Evolutionary conservation across 331 rosid species (phyloP).

Genomic region (Pyracantha coccinea): DNA sequence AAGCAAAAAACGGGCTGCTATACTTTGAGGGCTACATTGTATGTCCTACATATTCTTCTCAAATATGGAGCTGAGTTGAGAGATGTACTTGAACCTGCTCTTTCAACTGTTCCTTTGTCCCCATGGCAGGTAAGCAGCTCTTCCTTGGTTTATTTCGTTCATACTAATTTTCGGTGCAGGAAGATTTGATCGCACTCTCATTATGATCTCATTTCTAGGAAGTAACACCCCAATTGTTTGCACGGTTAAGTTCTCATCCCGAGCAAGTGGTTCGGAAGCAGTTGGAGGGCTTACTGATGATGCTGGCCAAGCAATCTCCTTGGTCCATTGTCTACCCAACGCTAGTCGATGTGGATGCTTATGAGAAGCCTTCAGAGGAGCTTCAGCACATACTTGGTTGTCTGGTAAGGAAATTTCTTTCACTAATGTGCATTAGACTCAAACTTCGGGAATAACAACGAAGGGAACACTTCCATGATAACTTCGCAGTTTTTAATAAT

Average conservation of each 20-base stretch:
- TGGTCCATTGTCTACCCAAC: conserved; percentile 89
- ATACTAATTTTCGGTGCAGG: background rate
- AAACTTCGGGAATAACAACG: background rate
- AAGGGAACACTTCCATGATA: background rate
- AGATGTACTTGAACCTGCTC: conserved; percentile 64
- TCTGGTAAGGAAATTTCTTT: conserved; percentile 58
- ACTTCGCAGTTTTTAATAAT: background rate
- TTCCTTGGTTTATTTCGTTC: conserved; percentile 12
- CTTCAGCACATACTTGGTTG: conserved; percentile 78
- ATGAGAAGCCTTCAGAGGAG: conserved; percentile 88
- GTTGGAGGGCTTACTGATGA: conserved; percentile 82
- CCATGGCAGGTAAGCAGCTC: conserved; percentile 84
- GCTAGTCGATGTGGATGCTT: conserved; percentile 79
- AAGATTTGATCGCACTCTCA: conserved; percentile 15
- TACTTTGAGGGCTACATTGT: conserved; percentile 79
- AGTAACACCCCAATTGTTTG: conserved; percentile 88
- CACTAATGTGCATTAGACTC: background rate
- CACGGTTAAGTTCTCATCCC: conserved; percentile 86
- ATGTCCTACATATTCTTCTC: conserved; percentile 81
- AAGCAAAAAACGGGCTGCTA: conserved; percentile 75
- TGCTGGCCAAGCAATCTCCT: conserved; percentile 94
- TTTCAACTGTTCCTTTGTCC: conserved; percentile 65
- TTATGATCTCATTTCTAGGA: conserved; percentile 47
- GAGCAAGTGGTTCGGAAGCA: conserved; percentile 80
- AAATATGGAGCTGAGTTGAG: conserved; percentile 89